Conservation (phyloP, 352 stramenopile genomes). For the Globisporangium heterothallicum region DNA sequence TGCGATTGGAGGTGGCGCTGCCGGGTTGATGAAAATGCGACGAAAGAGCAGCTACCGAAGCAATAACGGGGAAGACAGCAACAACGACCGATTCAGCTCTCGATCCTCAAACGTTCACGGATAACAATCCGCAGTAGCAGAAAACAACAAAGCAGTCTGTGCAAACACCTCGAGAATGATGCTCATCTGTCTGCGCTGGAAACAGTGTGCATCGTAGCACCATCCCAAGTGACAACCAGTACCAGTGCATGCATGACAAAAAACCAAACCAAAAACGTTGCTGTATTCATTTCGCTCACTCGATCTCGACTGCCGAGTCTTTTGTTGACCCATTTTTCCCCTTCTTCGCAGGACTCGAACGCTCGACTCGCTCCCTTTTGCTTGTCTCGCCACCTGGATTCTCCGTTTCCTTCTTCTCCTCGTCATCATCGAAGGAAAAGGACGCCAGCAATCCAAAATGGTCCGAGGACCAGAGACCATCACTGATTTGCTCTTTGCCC, state of each 20-base stretch:
- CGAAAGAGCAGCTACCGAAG: conserved; percentile 47
- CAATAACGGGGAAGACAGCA: conserved; percentile 44
- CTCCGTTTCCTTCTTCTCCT: conserved; percentile 3
- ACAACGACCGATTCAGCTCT: conserved; percentile 2
- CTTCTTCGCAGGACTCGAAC: conserved; percentile 4
- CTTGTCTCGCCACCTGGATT: neutral
- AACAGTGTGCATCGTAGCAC: too few species aligned
- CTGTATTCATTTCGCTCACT: conserved; percentile 10
- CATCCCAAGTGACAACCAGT: too few species aligned
- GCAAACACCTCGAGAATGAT: neutral
- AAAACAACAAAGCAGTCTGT: neutral
- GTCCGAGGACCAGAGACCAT: conserved; percentile 68
- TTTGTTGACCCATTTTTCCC: neutral
- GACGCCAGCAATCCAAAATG: conserved; percentile 64
- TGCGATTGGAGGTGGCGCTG: conserved; percentile 43
- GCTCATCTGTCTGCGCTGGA: too few species aligned
- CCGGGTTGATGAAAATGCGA: conserved; percentile 62
- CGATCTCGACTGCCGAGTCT: conserved; percentile 12
- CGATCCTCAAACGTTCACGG: neutral
- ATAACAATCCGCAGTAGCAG: neutral
- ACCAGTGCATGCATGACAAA: too few species aligned
- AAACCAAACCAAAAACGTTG: neutral
- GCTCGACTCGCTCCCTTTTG: neutral
- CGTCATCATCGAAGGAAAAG: conserved; percentile 28
- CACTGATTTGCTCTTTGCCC: conserved; percentile 55